Evolutionary conservation across 2,329 filamentous ascomycete species (phyloP).

Genomic region (Aspergillus texensis): DNA sequence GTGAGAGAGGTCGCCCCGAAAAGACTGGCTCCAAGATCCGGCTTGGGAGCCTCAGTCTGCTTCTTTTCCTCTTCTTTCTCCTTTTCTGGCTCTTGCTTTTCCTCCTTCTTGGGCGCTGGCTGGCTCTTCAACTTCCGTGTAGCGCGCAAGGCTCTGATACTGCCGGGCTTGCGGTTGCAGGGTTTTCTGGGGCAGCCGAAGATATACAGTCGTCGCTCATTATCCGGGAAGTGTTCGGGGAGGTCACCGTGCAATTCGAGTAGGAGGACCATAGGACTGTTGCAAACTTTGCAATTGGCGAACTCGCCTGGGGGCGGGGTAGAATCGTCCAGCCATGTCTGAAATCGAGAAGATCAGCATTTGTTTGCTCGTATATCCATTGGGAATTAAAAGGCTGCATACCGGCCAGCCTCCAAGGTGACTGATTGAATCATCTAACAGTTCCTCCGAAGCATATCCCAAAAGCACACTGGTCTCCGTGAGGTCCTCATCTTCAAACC

Average conservation of each 20-base stretch:
- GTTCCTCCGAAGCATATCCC: constrained; percentile 81
- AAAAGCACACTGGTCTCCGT: constrained; percentile 78
- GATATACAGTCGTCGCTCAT: constrained; percentile 86
- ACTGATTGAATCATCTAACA: constrained; percentile 79
- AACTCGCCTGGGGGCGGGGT: constrained; percentile 73
- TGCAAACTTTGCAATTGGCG: constrained; percentile 86
- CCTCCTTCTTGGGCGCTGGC: constrained; percentile 32
- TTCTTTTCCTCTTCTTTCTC: constrained; percentile 17
- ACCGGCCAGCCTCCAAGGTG: constrained; percentile 87
- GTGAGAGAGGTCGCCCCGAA: constrained; percentile 56
- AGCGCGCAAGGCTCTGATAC: constrained; percentile 73
- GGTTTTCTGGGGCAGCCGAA: constrained; percentile 77
- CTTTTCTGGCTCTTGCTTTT: constrained; percentile 18
- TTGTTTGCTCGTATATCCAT: not conserved
- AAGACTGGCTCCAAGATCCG: constrained; percentile 59
- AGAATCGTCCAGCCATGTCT: constrained; percentile 83
- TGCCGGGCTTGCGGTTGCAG: constrained; percentile 81
- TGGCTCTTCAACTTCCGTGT: constrained; percentile 54
- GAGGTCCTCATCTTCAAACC: constrained; percentile 61
- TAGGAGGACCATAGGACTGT: constrained; percentile 77
- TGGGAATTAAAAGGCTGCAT: constrained; percentile 43
- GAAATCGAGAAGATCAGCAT: constrained; percentile 20
- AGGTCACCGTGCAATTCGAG: constrained; percentile 91
- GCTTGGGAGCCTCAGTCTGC: constrained; percentile 28
- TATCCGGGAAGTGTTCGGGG: constrained; percentile 79